Evolutionary conservation across 768 basidiomycete species (phyloP).

Genomic region (Tremella mesenterica): DNA sequence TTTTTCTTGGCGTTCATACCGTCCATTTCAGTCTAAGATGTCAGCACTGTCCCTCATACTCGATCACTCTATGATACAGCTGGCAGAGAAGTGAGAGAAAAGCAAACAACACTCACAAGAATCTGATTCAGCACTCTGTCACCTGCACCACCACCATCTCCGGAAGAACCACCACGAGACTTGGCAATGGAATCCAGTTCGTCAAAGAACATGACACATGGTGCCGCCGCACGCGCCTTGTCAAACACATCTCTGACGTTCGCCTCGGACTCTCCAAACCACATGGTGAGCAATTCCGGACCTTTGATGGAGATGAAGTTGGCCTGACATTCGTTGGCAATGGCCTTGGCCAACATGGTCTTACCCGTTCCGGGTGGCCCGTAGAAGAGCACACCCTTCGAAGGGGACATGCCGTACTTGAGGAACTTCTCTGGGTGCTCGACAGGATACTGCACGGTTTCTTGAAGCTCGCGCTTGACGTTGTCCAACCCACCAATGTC

Average conservation of each 20-base stretch:
- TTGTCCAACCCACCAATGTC: constrained; percentile 99
- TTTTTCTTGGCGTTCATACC: constrained; percentile 84
- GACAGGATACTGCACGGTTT: constrained; percentile 99
- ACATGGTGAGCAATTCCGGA: constrained; percentile 97
- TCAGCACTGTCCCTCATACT: not conserved
- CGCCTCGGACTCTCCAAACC: constrained; percentile 99
- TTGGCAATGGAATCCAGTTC: constrained; percentile 99
- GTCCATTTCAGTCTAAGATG: constrained; percentile 70
- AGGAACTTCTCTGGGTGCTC: constrained; percentile 99
- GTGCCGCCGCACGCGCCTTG: constrained; percentile 97
- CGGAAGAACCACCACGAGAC: constrained; percentile 68
- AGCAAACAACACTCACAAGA: constrained; percentile 21
- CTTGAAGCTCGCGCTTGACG: constrained; percentile 97
- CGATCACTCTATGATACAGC: too few relatives aligned
- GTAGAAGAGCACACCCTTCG: constrained; percentile 99
- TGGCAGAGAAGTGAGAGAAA: too few relatives aligned
- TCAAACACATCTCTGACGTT: constrained; percentile 99
- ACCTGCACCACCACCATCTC: constrained; percentile 88
- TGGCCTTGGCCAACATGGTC: constrained; percentile 95
- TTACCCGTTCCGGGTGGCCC: constrained; percentile 99
- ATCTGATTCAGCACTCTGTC: constrained; percentile 84
- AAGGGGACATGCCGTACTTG: constrained; percentile 99
- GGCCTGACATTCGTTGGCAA: constrained; percentile 98
- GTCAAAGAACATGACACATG: constrained; percentile 99
- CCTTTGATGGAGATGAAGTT: constrained; percentile 99